phyloP scores from a whole-genome alignment of 495 filamentous ascomycete genomes.

The Usnea hakonensis region DNA sequence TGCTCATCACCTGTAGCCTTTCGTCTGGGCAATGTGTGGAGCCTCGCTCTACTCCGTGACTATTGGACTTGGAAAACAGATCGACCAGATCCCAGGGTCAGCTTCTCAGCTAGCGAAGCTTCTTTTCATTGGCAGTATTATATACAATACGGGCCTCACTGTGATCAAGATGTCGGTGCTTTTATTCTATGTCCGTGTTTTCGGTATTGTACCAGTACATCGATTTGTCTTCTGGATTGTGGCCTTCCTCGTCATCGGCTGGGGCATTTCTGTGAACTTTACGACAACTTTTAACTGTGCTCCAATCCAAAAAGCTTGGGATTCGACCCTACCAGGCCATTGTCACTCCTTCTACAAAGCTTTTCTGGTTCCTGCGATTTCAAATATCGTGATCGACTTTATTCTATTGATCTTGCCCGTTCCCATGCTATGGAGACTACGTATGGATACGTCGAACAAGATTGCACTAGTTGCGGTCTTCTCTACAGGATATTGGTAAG shows the following conservation, averaged over 20 bases:
- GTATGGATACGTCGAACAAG: not conserved
- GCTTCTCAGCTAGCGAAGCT: not conserved
- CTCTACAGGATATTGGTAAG: not conserved
- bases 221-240: not conserved
- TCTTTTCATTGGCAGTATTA: not conserved
- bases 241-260: not conserved
- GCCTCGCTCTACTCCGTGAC: not conserved
- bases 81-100: not conserved
- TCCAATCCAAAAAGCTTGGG: not conserved
- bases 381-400: not conserved
- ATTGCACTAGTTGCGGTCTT: not conserved
- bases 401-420: not conserved
- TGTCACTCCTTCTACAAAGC: too few species aligned
- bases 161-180: not conserved
- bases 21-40: slow-evolving; percentile 2
- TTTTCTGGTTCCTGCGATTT: too few species aligned
- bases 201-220: not conserved
- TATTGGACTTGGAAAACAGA: not conserved
- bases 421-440: not conserved
- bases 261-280: not conserved
- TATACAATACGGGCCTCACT: not conserved
- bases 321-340: not conserved
- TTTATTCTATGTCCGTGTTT: not conserved
- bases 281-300: not conserved
- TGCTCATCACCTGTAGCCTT: not conserved